phyloP scores from a whole-genome alignment of 1,284 basidiomycete genomes.

The Cutaneotrichosporon mucoides region DNA sequence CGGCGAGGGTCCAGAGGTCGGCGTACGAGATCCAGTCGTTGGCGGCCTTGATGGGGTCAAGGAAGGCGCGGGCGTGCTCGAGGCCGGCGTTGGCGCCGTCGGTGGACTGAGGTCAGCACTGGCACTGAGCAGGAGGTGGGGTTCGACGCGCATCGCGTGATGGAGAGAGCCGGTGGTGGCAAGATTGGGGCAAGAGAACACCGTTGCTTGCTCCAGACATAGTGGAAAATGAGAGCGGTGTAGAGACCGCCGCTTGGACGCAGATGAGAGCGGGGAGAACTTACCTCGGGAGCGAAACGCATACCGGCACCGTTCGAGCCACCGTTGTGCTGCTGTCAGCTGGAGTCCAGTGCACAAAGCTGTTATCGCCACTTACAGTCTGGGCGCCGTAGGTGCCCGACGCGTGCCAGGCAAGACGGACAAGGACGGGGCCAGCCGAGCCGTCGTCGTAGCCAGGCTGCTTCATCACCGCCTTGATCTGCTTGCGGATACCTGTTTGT shows the following conservation, averaged over 20 bases:
- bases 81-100: slow-evolving; percentile 51
- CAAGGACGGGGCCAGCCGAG: slow-evolving; percentile 46
- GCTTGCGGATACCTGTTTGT: slow-evolving; percentile 36
- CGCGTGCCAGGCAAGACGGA: slow-evolving; percentile 56
- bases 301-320: slow-evolving; percentile 52
- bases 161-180: too few species aligned
- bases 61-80: slow-evolving; percentile 54
- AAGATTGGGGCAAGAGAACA: too few species aligned
- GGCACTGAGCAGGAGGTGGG: too few species aligned
- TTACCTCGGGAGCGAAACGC: slow-evolving; percentile 51
- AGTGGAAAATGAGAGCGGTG: too few species aligned
- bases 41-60: slow-evolving; percentile 53
- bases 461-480: slow-evolving; percentile 46
- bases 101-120: too few species aligned
- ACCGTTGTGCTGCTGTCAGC: slow-evolving; percentile 50
- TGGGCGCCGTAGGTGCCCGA: slow-evolving; percentile 50
- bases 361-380: slow-evolving; percentile 23
- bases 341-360: too few species aligned
- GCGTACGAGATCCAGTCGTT: slow-evolving; percentile 55
- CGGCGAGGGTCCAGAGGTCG: slow-evolving; percentile 53
- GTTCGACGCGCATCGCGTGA: too few species aligned
- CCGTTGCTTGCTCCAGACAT: too few species aligned
- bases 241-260: too few species aligned
- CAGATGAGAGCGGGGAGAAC: too few species aligned
- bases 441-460: slow-evolving; percentile 50